Evolutionary conservation across 306 rosid genomes (phyloP), one percentile per base, ranked within the genome.

Genomic region (Gastrolobium bilobum): DNA sequence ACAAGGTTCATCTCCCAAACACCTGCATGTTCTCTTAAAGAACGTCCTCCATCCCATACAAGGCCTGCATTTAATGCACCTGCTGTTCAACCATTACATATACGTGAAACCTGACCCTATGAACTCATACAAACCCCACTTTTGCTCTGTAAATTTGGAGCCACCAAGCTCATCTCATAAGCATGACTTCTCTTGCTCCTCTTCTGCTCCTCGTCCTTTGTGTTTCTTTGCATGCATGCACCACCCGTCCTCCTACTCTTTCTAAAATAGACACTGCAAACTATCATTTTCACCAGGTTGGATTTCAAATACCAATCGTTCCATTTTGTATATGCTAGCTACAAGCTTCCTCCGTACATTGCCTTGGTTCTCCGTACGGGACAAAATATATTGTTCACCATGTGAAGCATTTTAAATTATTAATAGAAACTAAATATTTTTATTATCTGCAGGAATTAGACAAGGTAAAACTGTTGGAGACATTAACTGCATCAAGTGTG

Each of bases 1-100:
- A 78, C 58, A 76, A 85, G 87, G 81, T 77, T 86, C 88, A 90
- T 84, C 71, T 75, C 73, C 86, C 86, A 89, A 94, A 92, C 98
- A 94, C 82, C 64, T 83, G 79, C 99, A 95, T 84, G 99, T 95
- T 95, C 98, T 94, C 89, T 88, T 89, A 60, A 86, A 84, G 85
- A 82, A 86, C 86, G 71, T 71, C 81, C 86, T 70, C 75, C 81
- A 71, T 87, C 84, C 73, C 77, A 81, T 39, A 81, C 84, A 79
- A 79, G 82, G 79, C 80, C 73, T 76, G 61, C 92, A 92, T 92
- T 94, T 88, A 94, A 84, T 72, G 44, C 83, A 20, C 80, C 76
- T 64, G 20, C 81, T 72, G 15, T 71, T 77, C 90, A 30, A 29
- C 63, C 75, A 69, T 74, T 84, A 76, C 87, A 82, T 79, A 84